phyloP scores from a whole-genome alignment of 2,329 filamentous ascomycete genomes.

The Fusarium camptoceras region DNA sequence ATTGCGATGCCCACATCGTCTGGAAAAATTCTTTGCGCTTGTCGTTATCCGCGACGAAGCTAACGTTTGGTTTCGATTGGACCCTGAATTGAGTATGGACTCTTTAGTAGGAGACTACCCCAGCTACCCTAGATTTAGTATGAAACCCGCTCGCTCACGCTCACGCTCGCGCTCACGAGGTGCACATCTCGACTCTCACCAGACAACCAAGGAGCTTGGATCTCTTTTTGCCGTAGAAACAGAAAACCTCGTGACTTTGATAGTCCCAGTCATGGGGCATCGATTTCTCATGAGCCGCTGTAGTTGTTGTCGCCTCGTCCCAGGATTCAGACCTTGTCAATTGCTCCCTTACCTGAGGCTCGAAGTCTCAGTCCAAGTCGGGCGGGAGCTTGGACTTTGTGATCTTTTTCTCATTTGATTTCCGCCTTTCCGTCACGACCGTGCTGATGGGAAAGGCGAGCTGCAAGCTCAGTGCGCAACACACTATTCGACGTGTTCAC shows the following conservation, averaged over 20 bases:
- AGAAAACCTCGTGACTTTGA: constrained; percentile 3
- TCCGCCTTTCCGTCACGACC: constrained; percentile 36
- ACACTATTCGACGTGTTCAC: constrained; percentile 39
- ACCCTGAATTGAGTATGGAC: constrained; percentile 22
- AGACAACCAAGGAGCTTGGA: constrained; percentile 8
- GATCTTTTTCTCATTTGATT: constrained; percentile 45
- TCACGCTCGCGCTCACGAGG: no score
- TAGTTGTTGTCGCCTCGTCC: background rate
- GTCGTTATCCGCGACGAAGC: constrained; percentile 24
- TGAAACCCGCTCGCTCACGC: no score
- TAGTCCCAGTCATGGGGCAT: constrained; percentile 2
- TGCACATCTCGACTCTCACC: constrained; percentile 2
- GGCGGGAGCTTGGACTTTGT: constrained; percentile 39
- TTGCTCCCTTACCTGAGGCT: constrained; percentile 28
- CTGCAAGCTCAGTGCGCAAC: constrained; percentile 19
- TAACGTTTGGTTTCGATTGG: constrained; percentile 29
- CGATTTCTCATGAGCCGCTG: background rate
- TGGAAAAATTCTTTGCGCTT: constrained; percentile 14
- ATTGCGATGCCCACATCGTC: constrained; percentile 16
- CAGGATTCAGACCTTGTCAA: constrained; percentile 29
- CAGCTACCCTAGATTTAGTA: constrained; percentile 31
- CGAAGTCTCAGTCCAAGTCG: constrained; percentile 10
- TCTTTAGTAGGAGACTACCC: background rate
- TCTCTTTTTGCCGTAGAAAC: background rate
- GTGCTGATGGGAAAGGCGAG: constrained; percentile 35